phyloP scores from a whole-genome alignment of 306 rosid genomes.

The Astragalus glycyphyllos region DNA sequence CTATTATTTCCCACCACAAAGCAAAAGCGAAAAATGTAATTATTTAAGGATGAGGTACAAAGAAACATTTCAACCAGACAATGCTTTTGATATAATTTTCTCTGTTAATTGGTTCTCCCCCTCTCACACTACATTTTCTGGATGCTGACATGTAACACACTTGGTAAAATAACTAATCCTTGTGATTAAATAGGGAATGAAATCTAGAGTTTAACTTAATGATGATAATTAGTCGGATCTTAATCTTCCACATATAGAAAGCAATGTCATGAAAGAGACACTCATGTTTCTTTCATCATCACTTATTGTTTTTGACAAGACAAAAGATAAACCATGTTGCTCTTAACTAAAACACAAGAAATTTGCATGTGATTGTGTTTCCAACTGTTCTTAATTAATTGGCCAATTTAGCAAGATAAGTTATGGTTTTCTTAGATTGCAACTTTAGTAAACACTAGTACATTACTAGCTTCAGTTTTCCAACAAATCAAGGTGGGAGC shows the following conservation, averaged over 20 bases:
- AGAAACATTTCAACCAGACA: constrained; percentile 77
- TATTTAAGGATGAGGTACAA: constrained; percentile 64
- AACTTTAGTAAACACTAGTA: constrained; percentile 47
- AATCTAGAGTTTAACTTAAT: constrained; percentile 34
- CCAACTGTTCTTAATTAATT: constrained; percentile 64
- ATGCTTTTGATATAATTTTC: constrained; percentile 63
- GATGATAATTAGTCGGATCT: constrained; percentile 54
- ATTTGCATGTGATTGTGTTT: constrained; percentile 89
- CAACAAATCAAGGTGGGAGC: constrained; percentile 57
- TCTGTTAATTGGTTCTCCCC: constrained; percentile 13
- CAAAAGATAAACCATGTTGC: constrained; percentile 60
- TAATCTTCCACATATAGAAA: constrained; percentile 67
- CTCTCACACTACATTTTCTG: neutral
- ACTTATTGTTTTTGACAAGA: constrained; percentile 55
- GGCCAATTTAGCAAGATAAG: constrained; percentile 63
- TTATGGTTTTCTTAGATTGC: constrained; percentile 59
- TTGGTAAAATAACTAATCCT: constrained; percentile 33
- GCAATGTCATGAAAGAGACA: constrained; percentile 62
- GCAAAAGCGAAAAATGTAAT: constrained; percentile 75
- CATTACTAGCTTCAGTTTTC: constrained; percentile 45
- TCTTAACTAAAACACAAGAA: constrained; percentile 61
- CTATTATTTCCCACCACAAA: constrained; percentile 78
- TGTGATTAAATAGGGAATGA: constrained; percentile 34
- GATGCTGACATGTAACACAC: constrained; percentile 31
- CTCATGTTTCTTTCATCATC: constrained; percentile 66